phyloP scores from a whole-genome alignment of 2,329 filamentous ascomycete species.

The Leptoxyphium fumago region DNA sequence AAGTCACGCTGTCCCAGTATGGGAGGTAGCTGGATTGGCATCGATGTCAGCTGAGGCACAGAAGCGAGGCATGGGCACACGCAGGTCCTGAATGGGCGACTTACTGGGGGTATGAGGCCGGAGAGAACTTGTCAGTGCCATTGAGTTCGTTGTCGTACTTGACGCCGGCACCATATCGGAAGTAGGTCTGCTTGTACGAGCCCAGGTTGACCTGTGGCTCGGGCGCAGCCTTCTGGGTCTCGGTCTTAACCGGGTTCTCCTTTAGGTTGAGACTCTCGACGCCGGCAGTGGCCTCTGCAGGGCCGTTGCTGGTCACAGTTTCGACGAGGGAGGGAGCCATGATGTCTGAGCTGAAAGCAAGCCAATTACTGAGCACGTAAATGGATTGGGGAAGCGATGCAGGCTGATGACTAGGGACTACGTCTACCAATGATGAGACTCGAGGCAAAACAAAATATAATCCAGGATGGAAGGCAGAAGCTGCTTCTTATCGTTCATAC shows the following conservation, averaged over 20 bases:
- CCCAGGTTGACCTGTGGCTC: slow-evolving; percentile 12
- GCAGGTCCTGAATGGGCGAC: too few relatives aligned
- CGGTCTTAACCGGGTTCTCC: slow-evolving; percentile 7
- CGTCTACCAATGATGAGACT: too few relatives aligned
- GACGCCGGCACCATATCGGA: slow-evolving; percentile 26
- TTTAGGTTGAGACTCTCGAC: slow-evolving; percentile 8
- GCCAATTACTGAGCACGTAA: neutral
- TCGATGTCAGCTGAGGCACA: slow-evolving; percentile 40
- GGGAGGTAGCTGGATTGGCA: slow-evolving; percentile 14
- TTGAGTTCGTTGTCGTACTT: slow-evolving; percentile 38
- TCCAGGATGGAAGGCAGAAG: too few relatives aligned
- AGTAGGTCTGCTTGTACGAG: slow-evolving; percentile 29
- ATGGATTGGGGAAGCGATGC: neutral
- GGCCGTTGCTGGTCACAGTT: slow-evolving; percentile 3
- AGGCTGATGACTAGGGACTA: neutral
- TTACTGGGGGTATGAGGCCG: slow-evolving; percentile 51
- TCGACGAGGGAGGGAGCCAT: slow-evolving; percentile 33
- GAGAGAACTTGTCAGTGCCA: slow-evolving; percentile 37
- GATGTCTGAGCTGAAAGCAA: slow-evolving; percentile 1
- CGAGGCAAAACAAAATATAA: too few relatives aligned
- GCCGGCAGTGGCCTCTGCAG: neutral
- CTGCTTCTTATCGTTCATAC: too few relatives aligned
- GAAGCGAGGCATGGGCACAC: slow-evolving; percentile 41
- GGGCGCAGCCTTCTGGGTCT: slow-evolving; percentile 8
- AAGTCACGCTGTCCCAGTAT: slow-evolving; percentile 26